phyloP scores from a whole-genome alignment of 169 alveolate species.

The Ichthyophthirius multifiliis region DNA sequence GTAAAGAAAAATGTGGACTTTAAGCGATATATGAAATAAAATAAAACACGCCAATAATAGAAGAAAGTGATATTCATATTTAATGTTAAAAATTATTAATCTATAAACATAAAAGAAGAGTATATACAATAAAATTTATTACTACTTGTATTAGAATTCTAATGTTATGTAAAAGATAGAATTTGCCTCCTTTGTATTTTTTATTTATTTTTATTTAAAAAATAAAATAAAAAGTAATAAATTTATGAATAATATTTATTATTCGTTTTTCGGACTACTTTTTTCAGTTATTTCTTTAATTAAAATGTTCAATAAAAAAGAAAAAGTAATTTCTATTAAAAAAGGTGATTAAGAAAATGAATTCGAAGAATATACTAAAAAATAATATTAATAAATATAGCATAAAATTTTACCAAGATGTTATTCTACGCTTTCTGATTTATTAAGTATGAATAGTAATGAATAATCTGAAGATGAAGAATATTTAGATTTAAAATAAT shows the following conservation, averaged over 20 bases:
- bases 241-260: background rate
- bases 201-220: background rate
- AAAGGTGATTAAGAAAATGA: background rate
- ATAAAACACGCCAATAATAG: background rate
- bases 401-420: background rate
- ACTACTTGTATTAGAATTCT: conserved; percentile 20
- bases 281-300: background rate
- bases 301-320: background rate
- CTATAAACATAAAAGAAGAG: conserved; percentile 14
- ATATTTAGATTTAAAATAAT: too few species aligned
- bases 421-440: background rate
- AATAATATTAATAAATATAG: background rate
- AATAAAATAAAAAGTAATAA: background rate
- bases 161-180: conserved; percentile 24
- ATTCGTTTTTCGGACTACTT: background rate
- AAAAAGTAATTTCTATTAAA: background rate
- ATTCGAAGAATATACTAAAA: background rate
- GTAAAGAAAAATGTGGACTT: background rate
- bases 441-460: background rate
- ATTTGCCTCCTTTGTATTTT: conserved; percentile 12
- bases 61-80: conserved; percentile 9
- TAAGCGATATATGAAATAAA: conserved; percentile 4
- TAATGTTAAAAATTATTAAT: background rate
- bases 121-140: conserved; percentile 11
- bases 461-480: background rate